These are phyloP conservation scores for Bjerkandera adusta DNA, from an alignment of 1,284 basidiomycete genomes.

Conservation along the genomic window DNA sequence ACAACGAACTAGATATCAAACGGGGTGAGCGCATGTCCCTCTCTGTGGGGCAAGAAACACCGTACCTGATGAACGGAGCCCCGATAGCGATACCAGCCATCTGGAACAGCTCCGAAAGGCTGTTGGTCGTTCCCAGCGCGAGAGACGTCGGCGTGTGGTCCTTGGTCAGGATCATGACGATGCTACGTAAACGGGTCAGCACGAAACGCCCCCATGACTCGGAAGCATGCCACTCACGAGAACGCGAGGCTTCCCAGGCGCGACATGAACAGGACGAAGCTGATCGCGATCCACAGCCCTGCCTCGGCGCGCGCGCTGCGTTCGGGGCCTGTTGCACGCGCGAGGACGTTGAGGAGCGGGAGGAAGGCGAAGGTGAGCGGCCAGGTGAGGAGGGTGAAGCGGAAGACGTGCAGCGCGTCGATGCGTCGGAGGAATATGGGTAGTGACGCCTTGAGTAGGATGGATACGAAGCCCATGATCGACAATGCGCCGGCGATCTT, in stretches of 20 bases:
- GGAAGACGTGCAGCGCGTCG: conserved; percentile 32
- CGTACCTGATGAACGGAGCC: conserved; percentile 45
- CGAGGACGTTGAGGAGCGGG: conserved; percentile 30
- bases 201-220: background rate
- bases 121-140: conserved; percentile 60
- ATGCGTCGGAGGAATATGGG: conserved; percentile 33
- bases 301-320: conserved; percentile 20
- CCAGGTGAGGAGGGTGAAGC: conserved; percentile 34
- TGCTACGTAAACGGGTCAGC: conserved; percentile 29
- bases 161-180: conserved; percentile 61
- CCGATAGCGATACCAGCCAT: conserved; percentile 51
- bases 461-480: conserved; percentile 35
- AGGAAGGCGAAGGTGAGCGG: conserved; percentile 33
- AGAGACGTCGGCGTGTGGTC: conserved; percentile 48
- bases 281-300: conserved; percentile 33
- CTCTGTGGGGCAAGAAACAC: background rate
- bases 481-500: conserved; percentile 63
- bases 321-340: conserved; percentile 21
- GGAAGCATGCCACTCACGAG: conserved; percentile 30
- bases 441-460: conserved; percentile 36
- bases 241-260: conserved; percentile 36
- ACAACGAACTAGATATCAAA: conserved; percentile 42
- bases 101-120: conserved; percentile 60
- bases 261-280: conserved; percentile 31
- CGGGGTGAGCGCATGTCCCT: background rate